Conservation (phyloP, 2,329 filamentous ascomycete species). For the Pseudogymnoascus sp. region DNA sequence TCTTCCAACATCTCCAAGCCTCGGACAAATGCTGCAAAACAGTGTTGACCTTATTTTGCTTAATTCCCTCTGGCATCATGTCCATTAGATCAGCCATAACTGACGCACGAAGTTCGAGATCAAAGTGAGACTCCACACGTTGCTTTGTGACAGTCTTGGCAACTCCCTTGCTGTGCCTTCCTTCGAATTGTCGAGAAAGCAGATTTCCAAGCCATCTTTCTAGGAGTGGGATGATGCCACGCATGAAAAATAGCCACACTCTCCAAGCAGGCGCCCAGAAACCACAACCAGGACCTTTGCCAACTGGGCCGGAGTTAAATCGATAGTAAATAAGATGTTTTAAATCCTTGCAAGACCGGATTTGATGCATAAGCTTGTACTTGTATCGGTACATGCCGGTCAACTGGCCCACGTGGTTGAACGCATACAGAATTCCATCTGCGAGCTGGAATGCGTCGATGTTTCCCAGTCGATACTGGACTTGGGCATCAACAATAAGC, state of each 20-base stretch:
- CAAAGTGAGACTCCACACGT: slow-evolving; percentile 96
- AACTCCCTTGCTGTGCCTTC: slow-evolving; percentile 96
- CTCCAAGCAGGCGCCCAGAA: slow-evolving; percentile 99
- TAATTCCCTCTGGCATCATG: slow-evolving; percentile 99
- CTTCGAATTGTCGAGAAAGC: slow-evolving; percentile 94
- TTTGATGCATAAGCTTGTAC: slow-evolving; percentile 99
- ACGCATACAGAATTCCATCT: slow-evolving; percentile 97
- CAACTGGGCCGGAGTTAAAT: slow-evolving; percentile 94
- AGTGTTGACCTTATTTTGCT: slow-evolving; percentile 98
- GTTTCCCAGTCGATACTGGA: slow-evolving; percentile 94
- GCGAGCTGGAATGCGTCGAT: slow-evolving; percentile 98
- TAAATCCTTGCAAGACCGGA: slow-evolving; percentile 95
- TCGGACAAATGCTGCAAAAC: slow-evolving; percentile 95
- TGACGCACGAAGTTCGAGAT: slow-evolving; percentile 91
- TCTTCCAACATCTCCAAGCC: slow-evolving; percentile 99
- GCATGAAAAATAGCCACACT: slow-evolving; percentile 99
- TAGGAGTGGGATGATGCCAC: slow-evolving; percentile 91
- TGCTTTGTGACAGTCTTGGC: slow-evolving; percentile 99
- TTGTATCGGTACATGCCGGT: slow-evolving; percentile 99
- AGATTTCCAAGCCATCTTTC: slow-evolving; percentile 97
- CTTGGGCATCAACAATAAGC: slow-evolving; percentile 95
- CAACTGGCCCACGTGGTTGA: slow-evolving; percentile 96
- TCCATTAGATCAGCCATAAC: slow-evolving; percentile 99
- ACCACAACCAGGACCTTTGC: slow-evolving; percentile 94
- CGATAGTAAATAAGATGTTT: slow-evolving; percentile 99